Base-by-base conservation (phyloP, 768 basidiomycete genomes). In the Auriculariales sp. region DNA sequence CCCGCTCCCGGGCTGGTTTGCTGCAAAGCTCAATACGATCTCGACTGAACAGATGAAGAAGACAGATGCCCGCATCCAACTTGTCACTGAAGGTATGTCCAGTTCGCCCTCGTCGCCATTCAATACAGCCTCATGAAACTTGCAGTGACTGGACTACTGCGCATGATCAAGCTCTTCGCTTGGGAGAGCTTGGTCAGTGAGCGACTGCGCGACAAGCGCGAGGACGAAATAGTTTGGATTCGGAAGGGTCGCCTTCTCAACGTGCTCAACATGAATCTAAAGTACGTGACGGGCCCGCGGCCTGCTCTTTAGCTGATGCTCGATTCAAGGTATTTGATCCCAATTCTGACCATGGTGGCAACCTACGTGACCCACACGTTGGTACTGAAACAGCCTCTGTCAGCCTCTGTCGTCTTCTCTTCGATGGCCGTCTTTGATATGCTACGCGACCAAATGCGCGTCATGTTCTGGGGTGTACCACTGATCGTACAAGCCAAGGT, bases 351-450 rank as follows among this genome's bases (percentile, higher is more conserved):
- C 19, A 44, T 44, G 39, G 15, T 44, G 14, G 39, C 15, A 11
- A 15, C 39, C 22, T 44, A 44, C 27, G 6, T 25, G 19, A 44
- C 39, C 19, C 27, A 44, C 19, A 44, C 39, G 7, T 19, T 44
- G 0, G 22, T 24, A 9, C 39, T 44, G 10, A 25, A 25, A 5
- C 19, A 15, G 3, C 22, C 22, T 9, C 49, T 45, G 19, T 10
- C 35, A 46, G 52, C 52, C 6, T 44, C 52, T 11, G 29, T 42
- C 6, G 62, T 66, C 14, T 66, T 64, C 56, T 62, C 64, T 1
- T 63, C 61, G 47, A 62, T 68, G 54, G 59, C 64, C 14, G 77
- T 83, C 28, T 84, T 86, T 56, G 73, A 78, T 44, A 67, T 79
- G 53, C 61, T 86, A 25, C 71, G 77, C 25, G 66, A 68, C 2